Evolutionary conservation across 768 basidiomycete species (phyloP).

Genomic region (Psilocybe subaeruginosa): DNA sequence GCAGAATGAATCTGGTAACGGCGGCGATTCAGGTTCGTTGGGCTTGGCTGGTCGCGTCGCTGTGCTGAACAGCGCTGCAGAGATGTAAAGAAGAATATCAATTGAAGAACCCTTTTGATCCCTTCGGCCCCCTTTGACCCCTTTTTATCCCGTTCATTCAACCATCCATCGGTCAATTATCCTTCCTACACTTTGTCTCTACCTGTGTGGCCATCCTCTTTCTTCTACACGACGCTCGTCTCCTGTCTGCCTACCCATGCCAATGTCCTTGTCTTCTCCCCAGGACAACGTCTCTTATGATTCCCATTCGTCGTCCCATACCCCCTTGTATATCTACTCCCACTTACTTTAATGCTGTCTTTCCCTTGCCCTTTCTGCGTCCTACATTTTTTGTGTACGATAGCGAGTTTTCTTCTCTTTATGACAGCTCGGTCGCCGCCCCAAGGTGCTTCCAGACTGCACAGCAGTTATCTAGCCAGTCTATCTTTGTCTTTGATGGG

Average conservation of each 20-base stretch:
- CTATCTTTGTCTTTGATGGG: background rate
- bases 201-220: too few species aligned
- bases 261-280: too few species aligned
- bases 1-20: constrained; percentile 35
- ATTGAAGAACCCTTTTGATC: background rate
- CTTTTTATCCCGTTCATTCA: too few species aligned
- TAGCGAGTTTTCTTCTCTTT: background rate
- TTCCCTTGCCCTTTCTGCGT: background rate
- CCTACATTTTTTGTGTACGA: background rate
- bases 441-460: too few species aligned
- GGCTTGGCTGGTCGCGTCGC: constrained; percentile 52
- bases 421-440: too few species aligned
- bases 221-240: background rate
- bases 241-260: background rate
- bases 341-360: background rate
- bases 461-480: background rate
- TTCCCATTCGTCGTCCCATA: background rate
- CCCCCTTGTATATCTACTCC: background rate
- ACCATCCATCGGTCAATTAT: too few species aligned
- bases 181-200: background rate
- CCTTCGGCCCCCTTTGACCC: background rate
- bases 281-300: background rate
- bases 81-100: constrained; percentile 33
- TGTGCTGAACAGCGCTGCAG: constrained; percentile 53
- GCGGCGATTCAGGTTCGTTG: constrained; percentile 30